Percentiles rank a stretch among this genome's conserved stretches.
Evolutionary conservation across 139 green algal genomes (phyloP).

Genomic region (Pycnococcus provasolii): DNA sequence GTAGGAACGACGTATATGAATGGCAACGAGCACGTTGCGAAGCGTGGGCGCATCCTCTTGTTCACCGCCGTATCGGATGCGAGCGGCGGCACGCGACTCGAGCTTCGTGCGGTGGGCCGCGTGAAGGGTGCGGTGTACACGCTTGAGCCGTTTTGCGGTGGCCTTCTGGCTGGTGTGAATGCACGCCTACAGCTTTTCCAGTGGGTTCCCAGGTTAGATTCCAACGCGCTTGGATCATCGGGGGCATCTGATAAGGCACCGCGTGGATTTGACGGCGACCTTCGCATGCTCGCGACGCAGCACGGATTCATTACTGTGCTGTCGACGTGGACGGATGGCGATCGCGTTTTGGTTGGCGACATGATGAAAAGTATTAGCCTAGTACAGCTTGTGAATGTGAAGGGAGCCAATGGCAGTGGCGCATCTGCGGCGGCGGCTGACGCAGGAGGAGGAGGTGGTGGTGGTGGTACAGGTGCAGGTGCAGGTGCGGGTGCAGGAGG

Average conservation of each 20-base stretch:
- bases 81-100: too few species aligned
- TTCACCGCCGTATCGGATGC: not conserved
- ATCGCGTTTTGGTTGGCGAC: slow-evolving; percentile 86
- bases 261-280: too few species aligned
- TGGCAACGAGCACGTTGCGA: not conserved
- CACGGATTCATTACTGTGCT: not conserved
- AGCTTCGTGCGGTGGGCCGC: not conserved
- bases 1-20: too few species aligned
- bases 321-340: slow-evolving; percentile 38
- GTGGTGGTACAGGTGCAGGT: too few species aligned
- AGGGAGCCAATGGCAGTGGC: too few species aligned
- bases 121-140: slow-evolving; percentile 71
- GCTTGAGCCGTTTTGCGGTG: slow-evolving; percentile 60
- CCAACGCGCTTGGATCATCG: slow-evolving; percentile 1
- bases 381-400: slow-evolving; percentile 21
- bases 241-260: too few species aligned
- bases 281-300: too few species aligned
- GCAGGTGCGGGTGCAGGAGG: too few species aligned
- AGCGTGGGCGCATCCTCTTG: not conserved
- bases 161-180: slow-evolving; percentile 80
- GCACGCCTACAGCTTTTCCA: slow-evolving; percentile 75
- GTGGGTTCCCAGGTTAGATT: slow-evolving; percentile 26
- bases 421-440: too few species aligned
- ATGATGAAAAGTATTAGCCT: slow-evolving; percentile 92
- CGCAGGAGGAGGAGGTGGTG: too few species aligned